phyloP scores from a whole-genome alignment of 2,329 filamentous ascomycete genomes.

The Byssochlamys sp. region DNA sequence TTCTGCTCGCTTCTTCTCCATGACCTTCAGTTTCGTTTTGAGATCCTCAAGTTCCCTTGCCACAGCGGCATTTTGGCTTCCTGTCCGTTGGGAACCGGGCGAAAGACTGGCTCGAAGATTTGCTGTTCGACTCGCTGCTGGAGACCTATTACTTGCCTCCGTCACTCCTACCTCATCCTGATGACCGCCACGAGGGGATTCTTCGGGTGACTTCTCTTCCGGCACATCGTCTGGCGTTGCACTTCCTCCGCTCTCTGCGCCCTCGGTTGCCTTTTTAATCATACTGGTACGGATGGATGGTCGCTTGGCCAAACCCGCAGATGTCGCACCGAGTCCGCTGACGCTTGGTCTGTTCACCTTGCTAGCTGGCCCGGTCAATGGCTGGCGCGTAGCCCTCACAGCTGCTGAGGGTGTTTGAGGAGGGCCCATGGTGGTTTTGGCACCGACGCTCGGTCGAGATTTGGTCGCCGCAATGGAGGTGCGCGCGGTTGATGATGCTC shows the following conservation, averaged over 20 bases:
- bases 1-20: conserved; percentile 79
- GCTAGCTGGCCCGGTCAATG: conserved; percentile 22
- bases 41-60: conserved; percentile 72
- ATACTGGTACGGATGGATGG: conserved; percentile 22
- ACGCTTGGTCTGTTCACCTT: conserved; percentile 25
- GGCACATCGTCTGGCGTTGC: conserved; percentile 20
- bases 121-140: conserved; percentile 15
- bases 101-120: conserved; percentile 18
- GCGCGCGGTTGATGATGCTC: conserved; percentile 38
- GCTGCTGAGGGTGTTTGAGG: conserved; percentile 34
- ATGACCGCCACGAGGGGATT: conserved; percentile 13
- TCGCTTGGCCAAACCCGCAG: conserved; percentile 21
- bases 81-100: conserved; percentile 32
- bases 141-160: conserved; percentile 15
- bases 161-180: conserved; percentile 12
- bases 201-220: conserved; percentile 19
- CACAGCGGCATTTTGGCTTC: conserved; percentile 40
- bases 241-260: conserved; percentile 16
- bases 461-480: conserved; percentile 37
- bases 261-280: conserved; percentile 18
- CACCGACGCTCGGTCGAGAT: conserved; percentile 47
- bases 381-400: conserved; percentile 31
- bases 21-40: conserved; percentile 72
- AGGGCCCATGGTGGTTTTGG: conserved; percentile 59
- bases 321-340: conserved; percentile 15